Conservation (phyloP, 306 rosid genomes). For the Cucurbita ficifolia region DNA sequence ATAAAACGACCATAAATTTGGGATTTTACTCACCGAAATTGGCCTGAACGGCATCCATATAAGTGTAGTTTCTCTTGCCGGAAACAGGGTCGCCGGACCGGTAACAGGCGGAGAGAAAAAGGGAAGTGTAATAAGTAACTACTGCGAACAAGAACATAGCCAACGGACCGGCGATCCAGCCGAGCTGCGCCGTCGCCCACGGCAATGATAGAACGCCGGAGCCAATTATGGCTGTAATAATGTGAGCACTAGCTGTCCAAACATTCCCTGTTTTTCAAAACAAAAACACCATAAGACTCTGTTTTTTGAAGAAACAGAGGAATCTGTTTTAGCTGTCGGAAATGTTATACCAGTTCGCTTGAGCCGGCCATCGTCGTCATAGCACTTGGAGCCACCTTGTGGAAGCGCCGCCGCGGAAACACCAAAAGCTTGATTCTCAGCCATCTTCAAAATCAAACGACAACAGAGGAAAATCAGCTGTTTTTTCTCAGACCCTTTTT, state of each 20-base stretch:
- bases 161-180: constrained; percentile 81
- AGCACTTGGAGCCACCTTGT: constrained; percentile 42
- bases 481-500: too few species aligned
- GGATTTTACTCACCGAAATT: constrained; percentile 31
- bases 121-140: constrained; percentile 67
- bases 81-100: constrained; percentile 48
- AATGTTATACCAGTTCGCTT: constrained; percentile 42
- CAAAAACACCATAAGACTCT: neutral
- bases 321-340: neutral
- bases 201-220: constrained; percentile 77
- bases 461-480: too few species aligned
- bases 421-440: constrained; percentile 39
- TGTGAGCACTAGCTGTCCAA: constrained; percentile 80
- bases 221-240: constrained; percentile 77
- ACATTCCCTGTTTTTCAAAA: constrained; percentile 28
- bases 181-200: constrained; percentile 83
- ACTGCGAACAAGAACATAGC: constrained; percentile 58
- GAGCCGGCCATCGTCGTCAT: constrained; percentile 78
- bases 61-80: constrained; percentile 85
- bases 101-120: constrained; percentile 60
- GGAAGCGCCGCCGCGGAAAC: constrained; percentile 27
- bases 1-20: neutral
- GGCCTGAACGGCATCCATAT: constrained; percentile 58
- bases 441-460: constrained; percentile 28
- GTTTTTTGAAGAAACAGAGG: neutral